A percentile compares a stretch with the other conserved stretches of the same genome.
Evolutionary conservation across 495 filamentous ascomycete species (phyloP).

Genomic region (Aspergillus bertholletiae): DNA sequence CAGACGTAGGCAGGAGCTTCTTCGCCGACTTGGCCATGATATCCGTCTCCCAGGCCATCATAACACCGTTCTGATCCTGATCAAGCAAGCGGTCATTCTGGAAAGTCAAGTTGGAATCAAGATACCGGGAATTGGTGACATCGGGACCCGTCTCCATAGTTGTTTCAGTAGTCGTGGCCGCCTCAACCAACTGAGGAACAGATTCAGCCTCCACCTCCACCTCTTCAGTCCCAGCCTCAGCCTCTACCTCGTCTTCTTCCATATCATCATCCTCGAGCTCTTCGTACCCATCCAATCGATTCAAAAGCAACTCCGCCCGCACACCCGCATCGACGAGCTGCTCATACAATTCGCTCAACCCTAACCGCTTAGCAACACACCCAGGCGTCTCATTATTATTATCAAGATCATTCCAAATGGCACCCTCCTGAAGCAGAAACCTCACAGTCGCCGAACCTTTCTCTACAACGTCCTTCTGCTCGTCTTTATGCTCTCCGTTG

Average conservation of each 20-base stretch:
- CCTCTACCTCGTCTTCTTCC: conserved; percentile 24
- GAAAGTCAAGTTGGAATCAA: conserved; percentile 75
- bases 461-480: conserved; percentile 52
- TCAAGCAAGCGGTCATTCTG: conserved; percentile 73
- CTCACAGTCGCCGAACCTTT: conserved; percentile 62
- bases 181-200: conserved; percentile 31
- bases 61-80: conserved; percentile 78
- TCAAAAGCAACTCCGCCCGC: conserved; percentile 81
- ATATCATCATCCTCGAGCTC: conserved; percentile 59
- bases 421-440: conserved; percentile 79
- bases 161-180: conserved; percentile 7
- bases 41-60: conserved; percentile 94
- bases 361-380: conserved; percentile 74
- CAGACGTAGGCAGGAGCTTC: conserved; percentile 53
- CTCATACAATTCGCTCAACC: conserved; percentile 70
- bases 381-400: conserved; percentile 83
- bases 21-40: conserved; percentile 82
- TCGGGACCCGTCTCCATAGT: conserved; percentile 28
- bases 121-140: conserved; percentile 66
- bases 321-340: conserved; percentile 89
- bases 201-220: conserved; percentile 13
- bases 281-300: conserved; percentile 73
- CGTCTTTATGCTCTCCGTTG: conserved; percentile 31
- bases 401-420: conserved; percentile 97
- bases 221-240: conserved; percentile 18